Evolutionary conservation across 306 rosid species (phyloP), one percentile per base, ranked within the genome.

Genomic region (Notholithocarpus densiflorus): DNA sequence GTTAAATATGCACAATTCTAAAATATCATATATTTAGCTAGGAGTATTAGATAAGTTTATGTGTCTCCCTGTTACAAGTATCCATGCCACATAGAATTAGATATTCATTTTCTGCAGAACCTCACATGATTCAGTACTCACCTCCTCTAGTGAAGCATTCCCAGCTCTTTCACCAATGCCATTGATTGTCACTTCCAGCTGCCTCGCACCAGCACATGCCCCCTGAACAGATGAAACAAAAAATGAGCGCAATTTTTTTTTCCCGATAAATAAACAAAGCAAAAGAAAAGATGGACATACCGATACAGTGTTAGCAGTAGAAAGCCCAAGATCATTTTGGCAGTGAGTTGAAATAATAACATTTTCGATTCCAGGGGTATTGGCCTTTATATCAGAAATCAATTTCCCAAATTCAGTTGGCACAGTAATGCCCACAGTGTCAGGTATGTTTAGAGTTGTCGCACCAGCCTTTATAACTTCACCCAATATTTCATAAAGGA

Each of bases 111-210:
- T 24, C 18, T 23, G 17, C 5, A 60, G 31, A 73, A 79, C 4
- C 9, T 19, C 26, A 29, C 32, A 54, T 21, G 45, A 79, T 19
- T 3, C 82, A 64, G 51, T 1, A 81, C 78, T 86, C 62, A 87
- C 99, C 97, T 96, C 99, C 86, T 96, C 99, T 27, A 96, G 65
- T 1, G 99, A 91, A 79, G 99, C 99, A 86, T 96, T 96, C 71
- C 99, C 99, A 66, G 99, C 99, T 88, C 99, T 90, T 89, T 96
- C 99, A 80, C 99, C 99, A 59, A 96, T 96, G 81, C 99, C 99
- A 80, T 96, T 96, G 74, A 96, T 86, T 7, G 99, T 96, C 70
- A 96, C 99, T 86, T 96, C 99, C 86, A 96, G 54, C 73, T 96
- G 99, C 82, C 99, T 90, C 52, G 99, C 99, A 84, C 99, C 99